These are phyloP conservation scores for Chlamydomonas sp. DNA, from an alignment of 139 green algal genomes.

Conservation along the genomic window DNA sequence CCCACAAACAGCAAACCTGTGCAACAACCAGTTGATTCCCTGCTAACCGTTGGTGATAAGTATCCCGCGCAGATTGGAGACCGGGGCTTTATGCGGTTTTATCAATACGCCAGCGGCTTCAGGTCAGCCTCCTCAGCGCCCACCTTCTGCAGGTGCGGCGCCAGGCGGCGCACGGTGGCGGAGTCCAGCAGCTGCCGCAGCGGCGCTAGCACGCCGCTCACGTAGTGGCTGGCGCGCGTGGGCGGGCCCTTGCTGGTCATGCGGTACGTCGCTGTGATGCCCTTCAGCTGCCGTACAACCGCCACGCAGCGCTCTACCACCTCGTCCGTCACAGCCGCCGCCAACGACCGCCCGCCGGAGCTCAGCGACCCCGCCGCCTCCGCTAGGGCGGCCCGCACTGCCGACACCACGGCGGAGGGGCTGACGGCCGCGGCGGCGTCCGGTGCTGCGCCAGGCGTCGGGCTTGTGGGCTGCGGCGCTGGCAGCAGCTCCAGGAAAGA, in stretches of 20 bases:
- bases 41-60: too few relatives aligned
- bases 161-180: neutral
- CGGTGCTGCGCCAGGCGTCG: neutral
- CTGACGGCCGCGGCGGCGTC: neutral
- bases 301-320: conserved; percentile 58
- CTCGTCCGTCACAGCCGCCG: conserved; percentile 22
- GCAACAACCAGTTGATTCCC: too few relatives aligned
- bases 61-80: too few relatives aligned
- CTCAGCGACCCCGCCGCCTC: conserved; percentile 42
- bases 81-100: too few relatives aligned
- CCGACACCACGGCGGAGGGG: neutral
- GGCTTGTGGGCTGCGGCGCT: neutral
- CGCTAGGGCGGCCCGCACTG: conserved; percentile 35
- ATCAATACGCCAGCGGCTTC: too few relatives aligned
- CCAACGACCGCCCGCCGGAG: conserved; percentile 6
- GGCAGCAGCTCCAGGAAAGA: conserved; percentile 25
- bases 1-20: too few relatives aligned
- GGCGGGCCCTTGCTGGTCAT: conserved; percentile 89
- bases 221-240: conserved; percentile 86
- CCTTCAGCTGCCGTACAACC: conserved; percentile 86
- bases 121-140: neutral
- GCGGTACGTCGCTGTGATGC: conserved; percentile 94
- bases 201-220: conserved; percentile 59
- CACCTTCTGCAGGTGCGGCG: conserved; percentile 5
- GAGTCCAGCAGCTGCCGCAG: conserved; percentile 52